These are phyloP conservation scores for Neocucurbitaria cava DNA, from an alignment of 2,329 filamentous ascomycete species.

Conservation along the genomic window DNA sequence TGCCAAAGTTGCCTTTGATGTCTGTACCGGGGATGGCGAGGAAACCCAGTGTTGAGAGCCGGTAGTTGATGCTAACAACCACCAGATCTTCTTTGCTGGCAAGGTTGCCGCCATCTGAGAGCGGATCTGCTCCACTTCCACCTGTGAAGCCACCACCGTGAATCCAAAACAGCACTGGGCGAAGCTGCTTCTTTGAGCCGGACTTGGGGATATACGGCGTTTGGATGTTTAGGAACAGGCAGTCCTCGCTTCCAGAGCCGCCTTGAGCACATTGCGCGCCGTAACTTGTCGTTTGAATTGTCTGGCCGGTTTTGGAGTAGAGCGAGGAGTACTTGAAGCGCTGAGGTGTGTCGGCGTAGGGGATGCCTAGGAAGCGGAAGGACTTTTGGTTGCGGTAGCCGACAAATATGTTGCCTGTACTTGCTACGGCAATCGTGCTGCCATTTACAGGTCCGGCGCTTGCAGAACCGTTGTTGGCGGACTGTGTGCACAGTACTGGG, in stretches of 20 bases:
- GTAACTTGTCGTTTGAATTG: conserved; percentile 55
- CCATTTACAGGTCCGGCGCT: conserved; percentile 32
- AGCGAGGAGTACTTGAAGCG: conserved; percentile 57
- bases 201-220: conserved; percentile 49
- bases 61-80: conserved; percentile 67
- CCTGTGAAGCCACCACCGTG: conserved; percentile 65
- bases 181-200: conserved; percentile 49
- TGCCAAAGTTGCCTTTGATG: conserved; percentile 62
- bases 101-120: conserved; percentile 62
- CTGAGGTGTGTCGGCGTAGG: conserved; percentile 53
- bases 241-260: conserved; percentile 54
- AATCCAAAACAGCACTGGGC: conserved; percentile 60
- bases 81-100: conserved; percentile 67
- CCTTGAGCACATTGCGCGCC: conserved; percentile 55
- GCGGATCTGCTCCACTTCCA: conserved; percentile 49
- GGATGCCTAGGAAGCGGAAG: conserved; percentile 55
- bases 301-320: conserved; percentile 55
- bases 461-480: conserved; percentile 46
- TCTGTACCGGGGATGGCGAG: conserved; percentile 63
- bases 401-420: conserved; percentile 55
- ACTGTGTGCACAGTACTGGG: conserved; percentile 62
- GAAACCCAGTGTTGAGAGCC: conserved; percentile 65
- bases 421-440: conserved; percentile 48
- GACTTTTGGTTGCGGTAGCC: conserved; percentile 63
- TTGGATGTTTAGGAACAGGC: conserved; percentile 59